These are phyloP conservation scores for Lasiodiplodia citricola DNA, from an alignment of 2,329 filamentous ascomycete species.

Conservation along the genomic window DNA sequence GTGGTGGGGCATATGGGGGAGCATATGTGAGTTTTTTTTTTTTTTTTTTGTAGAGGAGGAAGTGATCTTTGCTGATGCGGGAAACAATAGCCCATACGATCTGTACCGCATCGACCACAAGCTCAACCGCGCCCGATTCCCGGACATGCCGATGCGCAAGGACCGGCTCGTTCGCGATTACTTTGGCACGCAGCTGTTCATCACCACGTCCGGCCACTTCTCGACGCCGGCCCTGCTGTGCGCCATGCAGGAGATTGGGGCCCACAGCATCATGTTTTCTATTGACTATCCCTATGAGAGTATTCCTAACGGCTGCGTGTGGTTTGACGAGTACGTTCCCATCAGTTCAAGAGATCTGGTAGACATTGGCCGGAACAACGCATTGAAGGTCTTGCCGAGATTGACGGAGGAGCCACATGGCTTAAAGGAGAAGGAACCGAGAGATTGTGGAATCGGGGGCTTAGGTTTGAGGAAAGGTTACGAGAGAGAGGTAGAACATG, in stretches of 20 bases:
- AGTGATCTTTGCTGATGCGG: not conserved
- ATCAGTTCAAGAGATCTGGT: conserved; percentile 43
- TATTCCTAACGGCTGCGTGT: conserved; percentile 49
- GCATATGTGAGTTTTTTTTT: conserved; percentile 39
- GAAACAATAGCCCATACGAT: conserved; percentile 46
- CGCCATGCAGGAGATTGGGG: conserved; percentile 55
- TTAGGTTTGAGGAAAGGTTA: not conserved
- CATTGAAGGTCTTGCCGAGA: conserved; percentile 46
- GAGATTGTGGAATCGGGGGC: not conserved
- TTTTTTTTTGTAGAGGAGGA: not conserved
- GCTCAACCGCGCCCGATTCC: conserved; percentile 53
- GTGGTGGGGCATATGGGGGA: conserved; percentile 57
- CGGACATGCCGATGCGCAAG: conserved; percentile 43
- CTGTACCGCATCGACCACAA: conserved; percentile 53
- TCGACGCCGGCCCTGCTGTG: conserved; percentile 59
- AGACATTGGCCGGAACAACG: conserved; percentile 55
- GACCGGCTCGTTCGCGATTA: conserved; percentile 61
- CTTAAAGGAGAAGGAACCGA: not conserved
- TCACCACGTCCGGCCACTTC: conserved; percentile 64
- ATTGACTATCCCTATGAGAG: conserved; percentile 61
- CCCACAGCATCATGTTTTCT: conserved; percentile 59
- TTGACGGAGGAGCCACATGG: not conserved
- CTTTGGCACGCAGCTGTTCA: conserved; percentile 61
- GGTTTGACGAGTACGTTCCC: conserved; percentile 48
- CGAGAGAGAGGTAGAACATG: not conserved